Percentiles rank a stretch among this genome's conserved stretches.
Evolutionary conservation across 1,139 yeast species (phyloP).

Genomic region (Pneumocystis wakefieldiae): DNA sequence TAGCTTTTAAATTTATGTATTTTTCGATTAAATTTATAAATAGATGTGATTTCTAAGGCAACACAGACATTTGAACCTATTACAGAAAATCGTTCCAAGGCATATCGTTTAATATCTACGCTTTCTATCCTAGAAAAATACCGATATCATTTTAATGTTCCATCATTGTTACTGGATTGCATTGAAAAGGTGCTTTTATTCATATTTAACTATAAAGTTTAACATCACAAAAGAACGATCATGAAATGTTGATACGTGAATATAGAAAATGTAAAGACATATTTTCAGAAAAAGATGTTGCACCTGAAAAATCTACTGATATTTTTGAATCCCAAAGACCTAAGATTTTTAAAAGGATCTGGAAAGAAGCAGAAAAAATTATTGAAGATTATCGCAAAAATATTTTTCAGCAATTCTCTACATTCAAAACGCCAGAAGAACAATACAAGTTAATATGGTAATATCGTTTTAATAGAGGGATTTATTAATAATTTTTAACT

Average conservation of each 20-base stretch:
- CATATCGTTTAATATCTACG: constrained; percentile 43
- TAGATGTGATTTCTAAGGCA: constrained; percentile 30
- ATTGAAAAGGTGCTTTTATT: constrained; percentile 24
- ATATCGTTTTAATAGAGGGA: constrained; percentile 17
- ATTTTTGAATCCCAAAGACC: constrained; percentile 8
- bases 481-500: neutral
- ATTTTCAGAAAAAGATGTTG: constrained; percentile 21
- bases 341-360: constrained; percentile 37
- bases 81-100: constrained; percentile 45
- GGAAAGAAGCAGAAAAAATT: constrained; percentile 52
- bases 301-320: constrained; percentile 9
- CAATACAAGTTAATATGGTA: constrained; percentile 37
- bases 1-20: neutral
- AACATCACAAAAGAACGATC: constrained; percentile 32
- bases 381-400: constrained; percentile 47
- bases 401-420: constrained; percentile 43
- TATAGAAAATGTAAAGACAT: constrained; percentile 41
- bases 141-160: constrained; percentile 55
- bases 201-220: neutral
- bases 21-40: neutral
- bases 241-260: constrained; percentile 54
- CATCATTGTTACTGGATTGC: constrained; percentile 40
- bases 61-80: constrained; percentile 64
- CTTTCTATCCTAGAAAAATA: constrained; percentile 49
- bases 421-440: constrained; percentile 29